Percentiles rank a stretch among this genome's conserved stretches.
These are phyloP conservation scores for Collybia nuda DNA, from an alignment of 768 basidiomycete genomes.

Conservation along the genomic window DNA sequence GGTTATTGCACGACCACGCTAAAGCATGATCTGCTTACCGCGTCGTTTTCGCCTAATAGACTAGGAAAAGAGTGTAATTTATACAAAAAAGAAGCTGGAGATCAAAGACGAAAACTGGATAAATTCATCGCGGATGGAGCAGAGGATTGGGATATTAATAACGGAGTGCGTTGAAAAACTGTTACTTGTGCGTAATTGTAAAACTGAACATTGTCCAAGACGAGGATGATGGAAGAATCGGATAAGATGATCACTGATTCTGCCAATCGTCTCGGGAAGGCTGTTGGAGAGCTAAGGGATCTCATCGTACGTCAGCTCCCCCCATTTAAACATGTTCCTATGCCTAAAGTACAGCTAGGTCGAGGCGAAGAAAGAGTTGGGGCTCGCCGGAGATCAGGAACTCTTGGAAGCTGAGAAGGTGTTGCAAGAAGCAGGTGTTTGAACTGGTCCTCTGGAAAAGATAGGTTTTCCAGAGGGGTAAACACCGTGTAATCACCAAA, in stretches of 20 bases:
- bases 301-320: conserved; percentile 58
- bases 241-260: conserved; percentile 79
- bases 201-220: conserved; percentile 36
- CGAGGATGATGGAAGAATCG: conserved; percentile 71
- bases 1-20: conserved; percentile 15
- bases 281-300: conserved; percentile 60
- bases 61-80: conserved; percentile 65
- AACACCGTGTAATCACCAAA: not conserved
- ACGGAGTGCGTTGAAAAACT: conserved; percentile 54
- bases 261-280: conserved; percentile 56
- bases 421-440: conserved; percentile 52
- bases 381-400: conserved; percentile 39
- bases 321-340: conserved; percentile 6
- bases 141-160: conserved; percentile 79
- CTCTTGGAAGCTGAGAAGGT: conserved; percentile 58
- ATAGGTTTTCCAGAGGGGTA: no score
- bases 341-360: conserved; percentile 27
- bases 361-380: conserved; percentile 41
- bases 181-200: not conserved
- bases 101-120: conserved; percentile 58
- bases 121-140: conserved; percentile 58
- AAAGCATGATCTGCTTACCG: conserved; percentile 1
- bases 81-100: conserved; percentile 66
- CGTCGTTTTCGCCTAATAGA: conserved; percentile 31
- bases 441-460: conserved; percentile 17